Base-by-base conservation (phyloP, 2,329 filamentous ascomycete genomes). In the Neophaeococcomyces mojaviensis region DNA sequence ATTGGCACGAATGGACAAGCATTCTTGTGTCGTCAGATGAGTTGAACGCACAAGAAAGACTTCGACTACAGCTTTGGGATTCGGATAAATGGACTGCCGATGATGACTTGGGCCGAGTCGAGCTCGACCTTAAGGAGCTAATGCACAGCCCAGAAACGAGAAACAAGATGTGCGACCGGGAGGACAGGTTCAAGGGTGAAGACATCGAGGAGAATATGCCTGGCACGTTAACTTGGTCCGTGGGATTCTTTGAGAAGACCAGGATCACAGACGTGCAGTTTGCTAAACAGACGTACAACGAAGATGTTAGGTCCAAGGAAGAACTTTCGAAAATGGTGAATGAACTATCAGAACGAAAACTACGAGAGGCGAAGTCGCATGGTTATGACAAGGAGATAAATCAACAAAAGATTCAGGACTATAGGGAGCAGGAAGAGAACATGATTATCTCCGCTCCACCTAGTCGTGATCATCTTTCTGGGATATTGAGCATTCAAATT, bases 1-100 rank as follows among this genome's bases (percentile, higher is more conserved):
- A 68, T 37, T 88, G 84, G 83, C 72, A 85, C 28, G 84, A 88
- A 60, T 82, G 78, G 40, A 76, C 76, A 18, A 82, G 77, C 48
- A 65, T 88, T n/a, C 67, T 86, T 1, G 82, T 88, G 1, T 81
- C 81, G 0, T 73, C 79, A 0, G 79, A 86, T 52, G 83, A 88
- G 59, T 62, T 88, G 9, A 84, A 88, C 50, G 82, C 85, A 0
- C 76, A 81, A 18, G 83, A 86, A 62, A 78, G 76, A 28, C 61
- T 88, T 8, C 75, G 82, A 2, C 58, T 88, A 1, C 82, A 87
- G 57, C 68, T 88, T 0, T 88, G 84, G 84, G 84, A 88, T 55
- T 85, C 81, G 2, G 84, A 88, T 59, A 78, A 79, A 35, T 74
- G 78, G 42, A 82, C 79, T 2, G 83, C 83, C 1, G 84, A 88